Conservation (phyloP, 2,329 filamentous ascomycete genomes). For the Aspergillus niger region DNA sequence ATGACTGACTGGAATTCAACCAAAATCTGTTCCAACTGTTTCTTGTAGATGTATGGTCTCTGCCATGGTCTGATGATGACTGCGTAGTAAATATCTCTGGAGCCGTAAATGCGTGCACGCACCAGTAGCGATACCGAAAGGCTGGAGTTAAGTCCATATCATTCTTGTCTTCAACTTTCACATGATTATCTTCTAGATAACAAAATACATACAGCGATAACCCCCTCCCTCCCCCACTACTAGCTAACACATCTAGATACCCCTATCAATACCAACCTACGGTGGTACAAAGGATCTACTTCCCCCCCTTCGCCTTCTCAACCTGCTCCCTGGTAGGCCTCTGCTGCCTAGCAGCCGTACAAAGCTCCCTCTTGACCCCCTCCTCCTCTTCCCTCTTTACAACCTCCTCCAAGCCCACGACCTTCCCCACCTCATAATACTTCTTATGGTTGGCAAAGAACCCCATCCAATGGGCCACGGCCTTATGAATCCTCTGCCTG, state of each 20-base stretch:
- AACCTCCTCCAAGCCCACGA: slow-evolving; percentile 53
- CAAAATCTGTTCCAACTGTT: slow-evolving; percentile 30
- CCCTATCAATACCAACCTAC: too few relatives aligned
- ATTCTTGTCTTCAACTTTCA: too few relatives aligned
- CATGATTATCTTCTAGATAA: too few relatives aligned
- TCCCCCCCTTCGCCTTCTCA: neutral
- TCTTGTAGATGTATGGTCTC: neutral
- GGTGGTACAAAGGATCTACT: neutral
- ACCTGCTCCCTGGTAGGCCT: slow-evolving; percentile 54
- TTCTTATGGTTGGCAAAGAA: slow-evolving; percentile 80
- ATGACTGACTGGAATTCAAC: slow-evolving; percentile 29
- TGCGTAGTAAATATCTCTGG: too few relatives aligned
- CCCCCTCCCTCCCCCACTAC: neutral
- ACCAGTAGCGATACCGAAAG: too few relatives aligned
- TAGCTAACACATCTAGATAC: too few relatives aligned
- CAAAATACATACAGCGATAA: neutral
- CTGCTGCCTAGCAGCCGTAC: slow-evolving; percentile 68
- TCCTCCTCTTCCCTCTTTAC: slow-evolving; percentile 49
- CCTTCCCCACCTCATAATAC: slow-evolving; percentile 77
- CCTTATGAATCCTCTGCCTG: slow-evolving; percentile 63
- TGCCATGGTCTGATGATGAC: too few relatives aligned
- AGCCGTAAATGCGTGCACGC: too few relatives aligned
- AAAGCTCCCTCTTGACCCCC: slow-evolving; percentile 61
- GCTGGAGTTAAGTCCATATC: too few relatives aligned
- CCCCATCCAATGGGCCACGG: slow-evolving; percentile 76